phyloP scores from a whole-genome alignment of 2,329 filamentous ascomycete species.

The Fusarium sp. region DNA sequence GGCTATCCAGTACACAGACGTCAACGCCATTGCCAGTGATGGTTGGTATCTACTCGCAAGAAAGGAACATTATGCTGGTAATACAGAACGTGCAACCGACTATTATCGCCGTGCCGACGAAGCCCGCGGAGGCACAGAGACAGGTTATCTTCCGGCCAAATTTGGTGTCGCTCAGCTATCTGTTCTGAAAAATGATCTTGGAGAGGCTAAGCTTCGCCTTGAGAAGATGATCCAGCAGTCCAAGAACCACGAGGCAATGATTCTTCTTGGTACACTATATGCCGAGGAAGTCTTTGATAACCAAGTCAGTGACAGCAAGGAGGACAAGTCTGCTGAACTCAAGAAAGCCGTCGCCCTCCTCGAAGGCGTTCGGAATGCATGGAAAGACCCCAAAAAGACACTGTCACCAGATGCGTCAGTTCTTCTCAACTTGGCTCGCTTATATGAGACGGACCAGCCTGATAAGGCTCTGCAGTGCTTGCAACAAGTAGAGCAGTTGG shows the following conservation, averaged over 20 bases:
- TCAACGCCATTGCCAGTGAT: conserved; percentile 95
- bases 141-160: conserved; percentile 91
- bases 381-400: conserved; percentile 93
- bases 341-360: conserved; percentile 88
- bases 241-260: conserved; percentile 88
- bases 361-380: conserved; percentile 83
- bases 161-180: conserved; percentile 93
- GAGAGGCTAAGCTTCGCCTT: conserved; percentile 89
- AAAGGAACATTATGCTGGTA: conserved; percentile 86
- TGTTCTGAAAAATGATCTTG: conserved; percentile 82
- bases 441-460: conserved; percentile 86
- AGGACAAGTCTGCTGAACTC: conserved; percentile 85
- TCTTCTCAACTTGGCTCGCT: conserved; percentile 86
- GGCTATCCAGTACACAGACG: conserved; percentile 94
- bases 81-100: conserved; percentile 78
- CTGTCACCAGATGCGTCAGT: conserved; percentile 84
- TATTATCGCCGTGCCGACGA: conserved; percentile 92
- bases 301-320: conserved; percentile 75
- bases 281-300: conserved; percentile 92
- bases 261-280: conserved; percentile 87
- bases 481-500: conserved; percentile 89
- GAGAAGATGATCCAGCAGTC: conserved; percentile 94
- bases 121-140: conserved; percentile 88
- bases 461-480: conserved; percentile 94
- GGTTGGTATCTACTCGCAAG: conserved; percentile 95